These are phyloP conservation scores for Cyclotella baltica DNA, from an alignment of 108 stramenopile species.

Conservation along the genomic window DNA sequence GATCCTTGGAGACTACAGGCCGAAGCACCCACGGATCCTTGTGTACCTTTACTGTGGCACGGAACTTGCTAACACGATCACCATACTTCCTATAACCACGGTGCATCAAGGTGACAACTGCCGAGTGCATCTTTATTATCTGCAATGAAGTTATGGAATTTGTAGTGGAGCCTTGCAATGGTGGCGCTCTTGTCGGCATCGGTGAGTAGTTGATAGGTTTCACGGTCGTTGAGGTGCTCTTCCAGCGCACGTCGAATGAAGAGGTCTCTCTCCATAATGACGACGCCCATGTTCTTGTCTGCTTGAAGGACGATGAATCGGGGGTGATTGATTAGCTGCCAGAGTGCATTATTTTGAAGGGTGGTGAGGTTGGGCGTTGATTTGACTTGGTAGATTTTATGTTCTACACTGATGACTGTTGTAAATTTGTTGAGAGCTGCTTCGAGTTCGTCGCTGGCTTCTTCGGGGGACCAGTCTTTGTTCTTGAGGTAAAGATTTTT, in stretches of 20 bases:
- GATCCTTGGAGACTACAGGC: too few species aligned
- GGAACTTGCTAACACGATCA: too few species aligned
- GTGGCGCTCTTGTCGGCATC: too few species aligned
- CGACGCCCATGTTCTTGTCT: too few species aligned
- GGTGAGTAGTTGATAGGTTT: slow-evolving; percentile 15
- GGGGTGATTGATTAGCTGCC: slow-evolving; percentile 1
- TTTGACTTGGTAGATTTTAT: not conserved
- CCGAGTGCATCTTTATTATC: too few species aligned
- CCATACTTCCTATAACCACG: too few species aligned
- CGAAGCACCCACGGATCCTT: too few species aligned
- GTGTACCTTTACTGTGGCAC: too few species aligned
- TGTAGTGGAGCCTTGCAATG: not conserved
- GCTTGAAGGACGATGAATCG: not conserved
- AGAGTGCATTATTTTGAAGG: not conserved
- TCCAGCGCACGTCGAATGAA: slow-evolving; percentile 18
- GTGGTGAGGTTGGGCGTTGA: not conserved
- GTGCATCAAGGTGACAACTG: too few species aligned
- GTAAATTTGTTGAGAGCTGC: not conserved
- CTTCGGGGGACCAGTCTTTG: not conserved
- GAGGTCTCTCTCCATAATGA: not conserved
- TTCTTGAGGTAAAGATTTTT: slow-evolving; percentile 12
- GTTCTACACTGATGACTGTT: not conserved
- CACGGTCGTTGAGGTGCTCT: slow-evolving; percentile 20
- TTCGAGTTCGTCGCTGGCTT: not conserved
- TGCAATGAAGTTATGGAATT: not conserved